These are phyloP conservation scores for Xylaria sp. DNA, from an alignment of 2,329 filamentous ascomycete genomes.

Conservation along the genomic window DNA sequence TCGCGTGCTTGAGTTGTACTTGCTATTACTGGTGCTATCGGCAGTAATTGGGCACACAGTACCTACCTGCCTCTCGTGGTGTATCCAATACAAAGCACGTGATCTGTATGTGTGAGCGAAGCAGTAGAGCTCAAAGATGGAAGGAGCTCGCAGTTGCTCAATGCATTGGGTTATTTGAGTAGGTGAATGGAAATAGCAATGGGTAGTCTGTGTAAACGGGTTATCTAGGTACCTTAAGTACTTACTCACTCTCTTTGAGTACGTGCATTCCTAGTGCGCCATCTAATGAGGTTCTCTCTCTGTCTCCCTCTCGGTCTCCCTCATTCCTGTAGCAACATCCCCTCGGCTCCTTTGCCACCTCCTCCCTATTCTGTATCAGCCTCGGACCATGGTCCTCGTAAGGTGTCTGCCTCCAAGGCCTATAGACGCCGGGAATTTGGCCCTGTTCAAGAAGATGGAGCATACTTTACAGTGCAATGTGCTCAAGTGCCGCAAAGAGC, in stretches of 20 bases:
- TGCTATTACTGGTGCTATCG: not conserved
- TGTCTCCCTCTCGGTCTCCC: not conserved
- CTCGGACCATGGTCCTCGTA: constrained; percentile 36
- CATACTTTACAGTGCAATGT: constrained; percentile 81
- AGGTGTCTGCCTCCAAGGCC: constrained; percentile 17
- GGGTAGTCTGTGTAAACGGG: not conserved
- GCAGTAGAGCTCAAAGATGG: not conserved
- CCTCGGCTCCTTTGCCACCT: not conserved
- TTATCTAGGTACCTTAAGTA: not conserved
- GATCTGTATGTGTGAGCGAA: not conserved
- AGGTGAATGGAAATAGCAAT: constrained; percentile 20
- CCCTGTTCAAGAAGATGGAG: constrained; percentile 68
- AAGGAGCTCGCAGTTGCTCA: constrained; percentile 17
- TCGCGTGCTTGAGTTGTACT: not conserved
- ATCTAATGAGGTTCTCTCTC: not conserved
- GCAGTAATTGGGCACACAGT: not conserved
- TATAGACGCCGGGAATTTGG: not conserved
- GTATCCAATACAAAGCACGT: not conserved
- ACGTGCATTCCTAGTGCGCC: not conserved
- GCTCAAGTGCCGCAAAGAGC: constrained; percentile 76
- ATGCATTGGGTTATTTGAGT: not conserved
- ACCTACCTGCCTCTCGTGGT: not conserved
- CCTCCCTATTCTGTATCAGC: not conserved
- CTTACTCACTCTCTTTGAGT: not conserved
- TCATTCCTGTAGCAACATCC: not conserved